A percentile compares a stretch with the other conserved stretches of the same genome.
phyloP scores from a whole-genome alignment of 495 filamentous ascomycete species.

The Lasiosphaeria miniovina region DNA sequence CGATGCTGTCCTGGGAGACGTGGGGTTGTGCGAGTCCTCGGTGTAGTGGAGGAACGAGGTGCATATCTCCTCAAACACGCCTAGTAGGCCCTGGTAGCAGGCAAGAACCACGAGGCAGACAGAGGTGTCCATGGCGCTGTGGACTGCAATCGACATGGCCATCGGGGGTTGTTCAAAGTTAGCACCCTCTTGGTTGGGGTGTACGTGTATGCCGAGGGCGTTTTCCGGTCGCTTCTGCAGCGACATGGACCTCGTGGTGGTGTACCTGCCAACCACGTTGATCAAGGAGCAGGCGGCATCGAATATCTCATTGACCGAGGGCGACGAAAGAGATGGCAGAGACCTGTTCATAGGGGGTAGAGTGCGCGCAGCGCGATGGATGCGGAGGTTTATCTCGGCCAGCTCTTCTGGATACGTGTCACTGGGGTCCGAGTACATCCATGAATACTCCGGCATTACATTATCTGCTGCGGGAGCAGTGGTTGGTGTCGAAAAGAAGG shows the following conservation, averaged over 20 bases:
- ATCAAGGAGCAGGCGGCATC: constrained; percentile 19
- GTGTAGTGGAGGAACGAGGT: background rate
- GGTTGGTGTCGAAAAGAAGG: background rate
- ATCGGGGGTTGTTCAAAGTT: background rate
- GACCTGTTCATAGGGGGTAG: background rate
- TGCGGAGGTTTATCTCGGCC: constrained; percentile 9
- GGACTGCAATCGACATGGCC: background rate
- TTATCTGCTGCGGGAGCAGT: background rate
- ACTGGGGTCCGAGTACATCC: constrained; percentile 3
- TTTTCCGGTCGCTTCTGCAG: too few relatives aligned
- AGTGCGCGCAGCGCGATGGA: constrained; percentile 12
- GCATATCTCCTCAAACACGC: constrained; percentile 17
- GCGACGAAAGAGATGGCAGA: constrained; percentile 2
- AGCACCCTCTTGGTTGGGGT: background rate
- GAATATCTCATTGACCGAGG: constrained; percentile 16
- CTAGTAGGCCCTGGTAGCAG: constrained; percentile 15
- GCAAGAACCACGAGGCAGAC: constrained; percentile 11
- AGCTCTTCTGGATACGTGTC: constrained; percentile 4
- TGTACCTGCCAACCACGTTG: constrained; percentile 13
- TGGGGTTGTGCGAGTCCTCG: background rate
- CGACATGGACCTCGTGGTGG: background rate
- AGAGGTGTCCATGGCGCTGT: constrained; percentile 10
- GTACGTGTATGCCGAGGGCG: background rate
- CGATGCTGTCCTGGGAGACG: background rate
- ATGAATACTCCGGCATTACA: background rate